phyloP scores from a whole-genome alignment of 2,329 filamentous ascomycete genomes.

The Xylariaceae sp. region DNA sequence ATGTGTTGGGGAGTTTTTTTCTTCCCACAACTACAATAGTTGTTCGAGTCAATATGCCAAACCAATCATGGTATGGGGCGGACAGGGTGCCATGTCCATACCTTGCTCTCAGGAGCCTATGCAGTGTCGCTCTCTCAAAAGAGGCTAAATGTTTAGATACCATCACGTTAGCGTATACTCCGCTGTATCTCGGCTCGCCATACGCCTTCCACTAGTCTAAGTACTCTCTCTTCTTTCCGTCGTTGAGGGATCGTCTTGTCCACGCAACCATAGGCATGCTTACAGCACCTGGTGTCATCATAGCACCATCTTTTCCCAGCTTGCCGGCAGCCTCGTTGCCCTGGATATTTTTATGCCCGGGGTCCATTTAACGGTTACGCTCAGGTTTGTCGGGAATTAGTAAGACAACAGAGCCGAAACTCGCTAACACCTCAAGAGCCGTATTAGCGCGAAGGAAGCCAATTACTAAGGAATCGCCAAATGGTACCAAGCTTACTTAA shows the following conservation, averaged over 20 bases:
- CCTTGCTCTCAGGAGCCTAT: background rate
- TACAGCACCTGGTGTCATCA: background rate
- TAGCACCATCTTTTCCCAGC: background rate
- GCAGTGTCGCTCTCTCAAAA: background rate
- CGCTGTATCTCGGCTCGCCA: background rate
- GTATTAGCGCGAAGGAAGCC: too few relatives aligned
- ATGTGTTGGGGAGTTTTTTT: conserved; percentile 3
- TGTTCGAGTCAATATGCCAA: background rate
- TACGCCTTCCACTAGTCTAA: background rate
- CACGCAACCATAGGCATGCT: background rate
- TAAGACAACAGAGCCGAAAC: too few relatives aligned
- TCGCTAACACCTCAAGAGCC: too few relatives aligned
- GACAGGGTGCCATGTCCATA: background rate
- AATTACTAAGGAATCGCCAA: too few relatives aligned
- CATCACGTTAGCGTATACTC: background rate
- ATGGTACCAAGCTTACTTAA: too few relatives aligned
- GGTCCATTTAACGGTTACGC: background rate
- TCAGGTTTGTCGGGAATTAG: too few relatives aligned
- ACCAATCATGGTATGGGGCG: background rate
- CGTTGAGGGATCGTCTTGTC: background rate
- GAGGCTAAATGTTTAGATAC: background rate
- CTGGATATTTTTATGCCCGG: background rate
- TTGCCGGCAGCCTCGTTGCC: background rate
- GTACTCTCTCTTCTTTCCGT: background rate
- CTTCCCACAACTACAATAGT: background rate